Evolutionary conservation across 108 stramenopile species (phyloP), one percentile per base, ranked within the genome.

Genomic region (Pseudonitzschia multistriata): DNA sequence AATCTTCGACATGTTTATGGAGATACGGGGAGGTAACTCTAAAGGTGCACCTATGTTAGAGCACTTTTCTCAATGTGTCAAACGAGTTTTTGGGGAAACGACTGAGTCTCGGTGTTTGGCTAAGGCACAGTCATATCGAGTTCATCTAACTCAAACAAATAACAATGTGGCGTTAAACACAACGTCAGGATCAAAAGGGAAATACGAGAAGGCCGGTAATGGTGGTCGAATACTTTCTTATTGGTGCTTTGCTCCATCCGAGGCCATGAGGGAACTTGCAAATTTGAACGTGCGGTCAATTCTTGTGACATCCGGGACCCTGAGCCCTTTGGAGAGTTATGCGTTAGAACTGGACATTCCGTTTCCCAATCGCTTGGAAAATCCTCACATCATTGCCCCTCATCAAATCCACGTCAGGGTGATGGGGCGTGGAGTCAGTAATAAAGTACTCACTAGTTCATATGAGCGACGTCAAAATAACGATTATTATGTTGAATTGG

Each of bases 231-330:
- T 87, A 24, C 72, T 99, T 17, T 86, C 87, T 30, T 99, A 93
- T 71, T 99, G 98, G 97, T 99, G 98, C 78, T 98, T 99, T 76
- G 92, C 96, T 22, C 96, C 99, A 0, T 87, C 94, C 6, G 78
- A 98, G 13, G 97, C 97, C 2, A 89, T 99, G 89, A 71, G 90
- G 61, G 96, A 98, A 67, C 73, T 99, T 21, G 71, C 80, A 11
- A 81, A 70, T 68, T 77, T 92, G 2, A 87, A 87, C 50, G 86
- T 91, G 14, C 85, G 92, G 28, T 96, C 86, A 14, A 95, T 98
- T 28, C 64, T 98, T 24, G 90, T 98, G 22, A 97, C 98, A 5
- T 92, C 90, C 17, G 99, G 99, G 37, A 99, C 99, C 8, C 77
- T 99, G 49, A 84, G 93, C n/a, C 99, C 99, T 0, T 50, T 99